Percentiles rank a stretch among this genome's conserved stretches.
Evolutionary conservation across 2,329 filamentous ascomycete species (phyloP).

Genomic region (Fusarium papillatum): DNA sequence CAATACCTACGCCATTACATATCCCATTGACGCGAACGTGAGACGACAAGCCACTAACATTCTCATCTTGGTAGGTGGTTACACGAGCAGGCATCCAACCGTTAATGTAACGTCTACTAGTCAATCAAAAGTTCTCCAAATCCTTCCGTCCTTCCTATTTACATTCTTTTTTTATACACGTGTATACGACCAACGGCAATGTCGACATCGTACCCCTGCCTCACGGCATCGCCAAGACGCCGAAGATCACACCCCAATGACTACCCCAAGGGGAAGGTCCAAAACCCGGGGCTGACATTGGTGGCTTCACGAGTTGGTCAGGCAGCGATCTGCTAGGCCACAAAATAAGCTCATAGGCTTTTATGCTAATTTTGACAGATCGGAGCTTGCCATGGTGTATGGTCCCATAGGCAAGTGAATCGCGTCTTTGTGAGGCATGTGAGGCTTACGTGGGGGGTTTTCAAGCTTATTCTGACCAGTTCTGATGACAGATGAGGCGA

Average conservation of each 20-base stretch:
- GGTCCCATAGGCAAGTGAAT: neutral
- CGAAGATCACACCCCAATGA: slow-evolving; percentile 9
- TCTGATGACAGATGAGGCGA: neutral
- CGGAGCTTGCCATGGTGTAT: neutral
- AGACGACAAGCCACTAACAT: neutral
- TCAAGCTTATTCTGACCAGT: neutral
- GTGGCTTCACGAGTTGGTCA: slow-evolving; percentile 11
- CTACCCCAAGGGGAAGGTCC: slow-evolving; percentile 35
- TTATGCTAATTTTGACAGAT: slow-evolving; percentile 12
- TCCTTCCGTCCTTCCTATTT: slow-evolving; percentile 12
- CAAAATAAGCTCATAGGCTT: slow-evolving; percentile 36
- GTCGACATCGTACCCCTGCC: slow-evolving; percentile 32
- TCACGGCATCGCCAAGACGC: slow-evolving; percentile 18
- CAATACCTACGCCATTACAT: slow-evolving; percentile 9
- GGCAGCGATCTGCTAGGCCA: slow-evolving; percentile 14
- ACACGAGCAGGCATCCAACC: slow-evolving; percentile 11
- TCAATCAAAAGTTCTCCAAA: slow-evolving; percentile 7
- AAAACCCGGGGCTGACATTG: neutral
- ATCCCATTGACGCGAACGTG: slow-evolving; percentile 6
- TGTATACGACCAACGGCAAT: slow-evolving; percentile 2
- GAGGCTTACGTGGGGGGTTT: slow-evolving; percentile 1
- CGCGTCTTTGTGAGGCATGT: neutral
- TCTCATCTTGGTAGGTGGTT: neutral
- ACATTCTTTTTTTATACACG: neutral
- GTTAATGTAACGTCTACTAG: slow-evolving; percentile 1